phyloP scores from a whole-genome alignment of 139 green algal species.

The Picochlorum sp. region DNA sequence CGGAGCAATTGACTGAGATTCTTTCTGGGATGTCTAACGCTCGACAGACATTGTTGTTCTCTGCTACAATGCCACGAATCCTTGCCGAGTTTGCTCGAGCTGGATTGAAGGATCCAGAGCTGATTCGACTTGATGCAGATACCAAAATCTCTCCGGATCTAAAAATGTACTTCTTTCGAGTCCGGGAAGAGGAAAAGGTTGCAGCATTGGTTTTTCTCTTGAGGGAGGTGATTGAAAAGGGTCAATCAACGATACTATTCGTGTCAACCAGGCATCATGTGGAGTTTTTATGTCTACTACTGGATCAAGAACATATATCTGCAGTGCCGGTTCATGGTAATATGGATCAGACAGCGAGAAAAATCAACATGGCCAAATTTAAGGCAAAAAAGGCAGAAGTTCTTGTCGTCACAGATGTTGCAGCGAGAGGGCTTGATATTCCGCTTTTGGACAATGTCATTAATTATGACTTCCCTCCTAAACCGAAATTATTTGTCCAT shows the following conservation, averaged over 20 bases:
- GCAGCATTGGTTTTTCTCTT: conserved; percentile 85
- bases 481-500: conserved; percentile 94
- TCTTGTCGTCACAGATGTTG: conserved; percentile 95
- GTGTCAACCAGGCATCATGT: conserved; percentile 88
- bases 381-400: conserved; percentile 40
- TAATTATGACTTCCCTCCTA: conserved; percentile 90
- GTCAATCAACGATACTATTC: conserved; percentile 81
- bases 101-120: conserved; percentile 72
- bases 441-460: conserved; percentile 97
- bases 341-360: conserved; percentile 95
- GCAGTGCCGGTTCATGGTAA: conserved; percentile 72
- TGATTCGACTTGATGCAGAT: conserved; percentile 92
- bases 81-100: conserved; percentile 91
- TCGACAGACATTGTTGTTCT: conserved; percentile 93
- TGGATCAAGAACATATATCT: conserved; percentile 58
- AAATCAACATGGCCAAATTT: conserved; percentile 93
- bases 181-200: conserved; percentile 79
- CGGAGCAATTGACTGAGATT: conserved; percentile 77
- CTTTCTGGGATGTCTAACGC: conserved; percentile 50
- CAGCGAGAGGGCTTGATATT: conserved; percentile 96
- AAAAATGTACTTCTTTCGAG: conserved; percentile 66
- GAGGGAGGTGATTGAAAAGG: conserved; percentile 55
- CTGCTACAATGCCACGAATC: conserved; percentile 78
- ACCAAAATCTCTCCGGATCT: conserved; percentile 81
- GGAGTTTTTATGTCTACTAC: conserved; percentile 77